Evolutionary conservation across 257 asterid species (phyloP).

Genomic region (Plectranthus barbatus): DNA sequence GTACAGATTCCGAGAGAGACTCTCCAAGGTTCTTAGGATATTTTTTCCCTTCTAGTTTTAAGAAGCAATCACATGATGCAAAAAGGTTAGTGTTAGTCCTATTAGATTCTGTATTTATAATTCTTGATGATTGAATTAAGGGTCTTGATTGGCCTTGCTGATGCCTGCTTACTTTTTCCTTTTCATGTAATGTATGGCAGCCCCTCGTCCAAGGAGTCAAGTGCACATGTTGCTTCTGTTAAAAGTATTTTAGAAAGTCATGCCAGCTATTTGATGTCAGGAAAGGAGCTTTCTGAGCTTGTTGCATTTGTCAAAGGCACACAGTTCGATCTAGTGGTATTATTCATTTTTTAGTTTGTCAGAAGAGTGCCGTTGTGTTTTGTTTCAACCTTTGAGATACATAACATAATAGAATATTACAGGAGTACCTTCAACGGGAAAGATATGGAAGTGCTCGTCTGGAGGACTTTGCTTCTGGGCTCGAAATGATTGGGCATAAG

Average conservation of each 20-base stretch:
- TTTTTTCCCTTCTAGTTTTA: constrained; percentile 73
- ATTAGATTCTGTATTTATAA: background rate
- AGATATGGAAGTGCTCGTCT: constrained; percentile 88
- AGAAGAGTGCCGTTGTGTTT: background rate
- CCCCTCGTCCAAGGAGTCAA: constrained; percentile 75
- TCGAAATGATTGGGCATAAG: constrained; percentile 94
- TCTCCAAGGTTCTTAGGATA: constrained; percentile 92
- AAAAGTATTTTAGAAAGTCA: constrained; percentile 92
- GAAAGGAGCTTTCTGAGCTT: constrained; percentile 94
- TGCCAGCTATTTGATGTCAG: constrained; percentile 97
- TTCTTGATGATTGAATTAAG: background rate
- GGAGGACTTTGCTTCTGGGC: constrained; percentile 91
- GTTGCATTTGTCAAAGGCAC: constrained; percentile 99
- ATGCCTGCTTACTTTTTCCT: constrained; percentile 2
- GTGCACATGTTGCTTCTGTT: constrained; percentile 90
- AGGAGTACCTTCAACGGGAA: constrained; percentile 98
- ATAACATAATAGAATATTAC: constrained; percentile 22
- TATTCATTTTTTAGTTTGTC: constrained; percentile 15
- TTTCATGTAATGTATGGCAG: constrained; percentile 31
- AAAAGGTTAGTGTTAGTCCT: constrained; percentile 43
- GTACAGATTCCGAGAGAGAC: constrained; percentile 53
- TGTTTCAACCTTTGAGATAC: background rate
- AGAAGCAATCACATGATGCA: constrained; percentile 66
- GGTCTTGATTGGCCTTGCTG: constrained; percentile 1
- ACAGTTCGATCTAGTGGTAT: constrained; percentile 97